These are phyloP conservation scores for Xylaria telfairii DNA, from an alignment of 495 filamentous ascomycete species.

Conservation along the genomic window DNA sequence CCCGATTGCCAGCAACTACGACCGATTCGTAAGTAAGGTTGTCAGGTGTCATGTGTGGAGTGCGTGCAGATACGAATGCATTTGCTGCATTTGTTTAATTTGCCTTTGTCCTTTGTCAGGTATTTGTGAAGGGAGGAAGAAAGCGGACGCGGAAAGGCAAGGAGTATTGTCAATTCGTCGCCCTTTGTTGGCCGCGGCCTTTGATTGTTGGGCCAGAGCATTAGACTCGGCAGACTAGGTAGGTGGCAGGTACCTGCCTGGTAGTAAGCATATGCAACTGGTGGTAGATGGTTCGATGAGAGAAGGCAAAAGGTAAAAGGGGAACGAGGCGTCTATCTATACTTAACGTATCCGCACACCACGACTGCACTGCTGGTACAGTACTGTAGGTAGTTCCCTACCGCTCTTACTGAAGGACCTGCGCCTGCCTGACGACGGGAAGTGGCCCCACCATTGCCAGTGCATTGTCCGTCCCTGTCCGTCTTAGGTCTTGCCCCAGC, in stretches of 20 bases:
- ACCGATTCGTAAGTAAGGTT: not conserved
- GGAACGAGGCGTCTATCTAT: not conserved
- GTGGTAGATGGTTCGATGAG: not conserved
- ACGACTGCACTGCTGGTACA: too few relatives aligned
- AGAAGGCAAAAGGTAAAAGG: not conserved
- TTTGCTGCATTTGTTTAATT: not conserved
- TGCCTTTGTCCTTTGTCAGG: not conserved
- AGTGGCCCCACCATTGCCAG: not conserved
- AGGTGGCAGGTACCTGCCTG: not conserved
- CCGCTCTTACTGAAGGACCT: not conserved
- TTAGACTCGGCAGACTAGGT: not conserved
- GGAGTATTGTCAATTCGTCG: not conserved
- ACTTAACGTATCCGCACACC: not conserved
- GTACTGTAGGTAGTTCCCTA: too few relatives aligned
- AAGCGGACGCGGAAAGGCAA: not conserved
- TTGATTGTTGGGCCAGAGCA: not conserved
- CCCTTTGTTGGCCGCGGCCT: constrained; percentile 16
- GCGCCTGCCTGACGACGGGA: not conserved
- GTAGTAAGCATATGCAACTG: not conserved
- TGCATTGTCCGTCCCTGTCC: not conserved
- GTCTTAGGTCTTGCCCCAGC: not conserved
- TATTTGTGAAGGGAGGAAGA: not conserved
- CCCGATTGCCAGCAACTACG: not conserved
- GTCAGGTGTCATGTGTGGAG: constrained; percentile 4
- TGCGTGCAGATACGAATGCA: constrained; percentile 21